Evolutionary conservation across 139 green algal genomes (phyloP).

Genomic region (Chlamydomonas sp.): DNA sequence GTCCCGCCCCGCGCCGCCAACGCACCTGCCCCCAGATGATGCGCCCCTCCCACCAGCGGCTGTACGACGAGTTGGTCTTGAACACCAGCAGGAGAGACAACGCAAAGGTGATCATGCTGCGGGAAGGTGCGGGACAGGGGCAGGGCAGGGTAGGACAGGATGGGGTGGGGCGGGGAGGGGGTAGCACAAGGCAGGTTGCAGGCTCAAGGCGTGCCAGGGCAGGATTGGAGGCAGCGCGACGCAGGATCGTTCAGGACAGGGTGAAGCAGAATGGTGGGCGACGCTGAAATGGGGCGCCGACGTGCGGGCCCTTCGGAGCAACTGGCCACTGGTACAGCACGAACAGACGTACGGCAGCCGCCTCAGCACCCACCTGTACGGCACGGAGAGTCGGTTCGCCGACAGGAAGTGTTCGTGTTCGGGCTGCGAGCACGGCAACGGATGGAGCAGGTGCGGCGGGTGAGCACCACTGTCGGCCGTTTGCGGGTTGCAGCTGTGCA

Average conservation of each 20-base stretch:
- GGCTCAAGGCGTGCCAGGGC: neutral
- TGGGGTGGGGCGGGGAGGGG: neutral
- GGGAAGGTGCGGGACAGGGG: neutral
- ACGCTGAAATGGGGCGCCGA: too few species aligned
- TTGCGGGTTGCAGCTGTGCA: neutral
- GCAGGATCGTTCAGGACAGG: too few species aligned
- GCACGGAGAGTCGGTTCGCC: neutral
- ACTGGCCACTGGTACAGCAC: neutral
- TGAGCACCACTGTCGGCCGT: neutral
- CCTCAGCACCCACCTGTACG: neutral
- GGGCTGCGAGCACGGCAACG: neutral
- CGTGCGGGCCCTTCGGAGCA: neutral
- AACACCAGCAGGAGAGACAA: conserved; percentile 71
- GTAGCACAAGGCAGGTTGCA: neutral
- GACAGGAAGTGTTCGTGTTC: neutral
- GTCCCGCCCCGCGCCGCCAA: neutral
- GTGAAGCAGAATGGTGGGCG: too few species aligned
- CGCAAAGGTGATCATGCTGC: conserved; percentile 61
- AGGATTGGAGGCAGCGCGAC: too few species aligned
- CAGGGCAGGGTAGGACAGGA: too few species aligned
- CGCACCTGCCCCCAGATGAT: conserved; percentile 57
- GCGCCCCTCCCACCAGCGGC: conserved; percentile 66
- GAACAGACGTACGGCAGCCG: too few species aligned
- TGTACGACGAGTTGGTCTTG: conserved; percentile 64
- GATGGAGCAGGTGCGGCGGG: neutral